phyloP scores from a whole-genome alignment of 129 eudicot genomes.

The Silybum marianum region DNA sequence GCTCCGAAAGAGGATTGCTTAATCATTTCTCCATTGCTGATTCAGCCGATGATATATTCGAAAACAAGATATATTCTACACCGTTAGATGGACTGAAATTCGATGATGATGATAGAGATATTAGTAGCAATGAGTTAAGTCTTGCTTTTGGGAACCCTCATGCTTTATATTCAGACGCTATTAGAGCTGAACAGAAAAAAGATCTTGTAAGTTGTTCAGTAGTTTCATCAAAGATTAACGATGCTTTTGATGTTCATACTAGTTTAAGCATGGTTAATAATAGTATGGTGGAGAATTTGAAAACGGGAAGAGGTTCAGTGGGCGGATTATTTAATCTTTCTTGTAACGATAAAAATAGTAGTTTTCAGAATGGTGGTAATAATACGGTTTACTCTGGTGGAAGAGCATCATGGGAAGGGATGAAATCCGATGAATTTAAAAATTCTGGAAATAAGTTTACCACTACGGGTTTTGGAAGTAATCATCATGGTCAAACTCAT shows the following conservation, averaged over 20 bases:
- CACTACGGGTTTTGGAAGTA: constrained; percentile 50
- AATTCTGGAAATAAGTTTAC: constrained; percentile 46
- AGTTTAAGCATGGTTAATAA: constrained; percentile 43
- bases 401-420: constrained; percentile 43
- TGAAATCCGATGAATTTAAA: constrained; percentile 41
- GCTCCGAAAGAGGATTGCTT: constrained; percentile 50
- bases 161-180: constrained; percentile 26
- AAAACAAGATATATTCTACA: constrained; percentile 41
- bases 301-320: constrained; percentile 43
- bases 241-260: constrained; percentile 50
- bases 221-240: constrained; percentile 36
- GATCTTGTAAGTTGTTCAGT: constrained; percentile 27
- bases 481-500: constrained; percentile 39
- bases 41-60: constrained; percentile 37
- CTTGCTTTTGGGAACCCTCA: constrained; percentile 64
- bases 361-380: constrained; percentile 33
- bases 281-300: constrained; percentile 41
- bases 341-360: constrained; percentile 40
- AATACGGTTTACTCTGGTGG: constrained; percentile 26
- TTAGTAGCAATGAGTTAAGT: constrained; percentile 53
- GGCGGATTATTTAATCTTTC: constrained; percentile 56
- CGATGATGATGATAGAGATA: constrained; percentile 36
- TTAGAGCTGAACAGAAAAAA: constrained; percentile 39
- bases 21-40: constrained; percentile 38
- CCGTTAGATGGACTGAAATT: constrained; percentile 50